Evolutionary conservation across 179 eudicot genomes (phyloP).

Genomic region (Amaranthus tricolor): DNA sequence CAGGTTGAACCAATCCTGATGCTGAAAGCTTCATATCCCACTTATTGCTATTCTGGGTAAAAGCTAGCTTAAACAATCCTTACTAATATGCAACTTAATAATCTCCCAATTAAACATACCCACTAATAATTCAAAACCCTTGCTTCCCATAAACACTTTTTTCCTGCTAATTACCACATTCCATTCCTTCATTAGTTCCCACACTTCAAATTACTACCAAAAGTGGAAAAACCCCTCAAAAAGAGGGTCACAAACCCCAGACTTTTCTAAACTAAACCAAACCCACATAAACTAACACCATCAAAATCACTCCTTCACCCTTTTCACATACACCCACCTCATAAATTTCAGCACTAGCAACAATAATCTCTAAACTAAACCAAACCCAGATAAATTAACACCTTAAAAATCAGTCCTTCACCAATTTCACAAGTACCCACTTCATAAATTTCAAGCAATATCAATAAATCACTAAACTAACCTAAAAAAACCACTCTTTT

Average conservation of each 20-base stretch:
- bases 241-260: conserved; percentile 27
- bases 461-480: too few relatives aligned
- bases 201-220: conserved; percentile 14
- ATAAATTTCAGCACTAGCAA: neutral
- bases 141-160: conserved; percentile 32
- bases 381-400: too few relatives aligned
- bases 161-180: conserved; percentile 38
- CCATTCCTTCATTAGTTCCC: conserved; percentile 28
- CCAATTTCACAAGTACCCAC: neutral
- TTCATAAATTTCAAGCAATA: neutral
- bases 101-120: conserved; percentile 39
- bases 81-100: conserved; percentile 30
- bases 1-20: conserved; percentile 77
- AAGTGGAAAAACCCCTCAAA: conserved; percentile 10
- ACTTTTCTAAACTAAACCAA: conserved; percentile 26
- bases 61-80: conserved; percentile 37
- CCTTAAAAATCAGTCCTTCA: too few relatives aligned
- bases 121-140: conserved; percentile 29
- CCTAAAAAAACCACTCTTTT: neutral
- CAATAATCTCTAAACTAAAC: too few relatives aligned
- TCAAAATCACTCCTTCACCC: conserved; percentile 9
- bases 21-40: conserved; percentile 96
- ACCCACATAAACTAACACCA: conserved; percentile 24
- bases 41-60: conserved; percentile 29
- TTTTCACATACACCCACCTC: conserved; percentile 22